Percentiles rank a stretch among this genome's conserved stretches.
Conservation (phyloP, 176 grass and related monocot genomes). For the Tillandsia leiboldiana region DNA sequence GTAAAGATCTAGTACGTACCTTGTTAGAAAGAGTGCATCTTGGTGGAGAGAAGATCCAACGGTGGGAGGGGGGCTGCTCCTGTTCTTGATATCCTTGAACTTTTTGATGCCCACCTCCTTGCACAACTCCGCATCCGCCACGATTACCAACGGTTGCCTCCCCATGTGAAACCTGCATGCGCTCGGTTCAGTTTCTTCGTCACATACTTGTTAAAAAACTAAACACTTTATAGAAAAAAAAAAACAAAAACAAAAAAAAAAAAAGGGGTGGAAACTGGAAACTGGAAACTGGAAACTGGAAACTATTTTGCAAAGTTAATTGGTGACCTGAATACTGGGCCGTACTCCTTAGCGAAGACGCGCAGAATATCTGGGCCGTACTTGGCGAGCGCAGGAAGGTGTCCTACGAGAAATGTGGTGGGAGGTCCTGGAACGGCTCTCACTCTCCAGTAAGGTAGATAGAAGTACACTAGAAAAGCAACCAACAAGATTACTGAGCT, state of each 20-base stretch:
- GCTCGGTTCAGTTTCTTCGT: neutral
- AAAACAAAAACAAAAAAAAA: too few relatives aligned
- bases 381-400: slow-evolving; percentile 62
- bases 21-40: slow-evolving; percentile 75
- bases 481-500: slow-evolving; percentile 22
- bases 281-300: too few relatives aligned
- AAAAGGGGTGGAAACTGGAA: too few relatives aligned
- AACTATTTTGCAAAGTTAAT: too few relatives aligned
- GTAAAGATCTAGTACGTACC: slow-evolving; percentile 14
- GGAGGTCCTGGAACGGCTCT: slow-evolving; percentile 78
- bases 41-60: slow-evolving; percentile 57
- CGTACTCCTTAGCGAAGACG: slow-evolving; percentile 56
- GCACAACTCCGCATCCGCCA: slow-evolving; percentile 81
- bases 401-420: slow-evolving; percentile 41
- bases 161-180: slow-evolving; percentile 79
- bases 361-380: slow-evolving; percentile 58
- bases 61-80: slow-evolving; percentile 60
- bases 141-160: slow-evolving; percentile 80
- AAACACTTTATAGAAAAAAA: too few relatives aligned
- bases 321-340: slow-evolving; percentile 71
- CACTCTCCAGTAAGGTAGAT: slow-evolving; percentile 60
- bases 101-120: slow-evolving; percentile 92
- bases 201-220: neutral
- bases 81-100: slow-evolving; percentile 81
- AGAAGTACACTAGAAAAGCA: slow-evolving; percentile 58